phyloP scores from a whole-genome alignment of 306 rosid genomes.

The Malus sylvestris region DNA sequence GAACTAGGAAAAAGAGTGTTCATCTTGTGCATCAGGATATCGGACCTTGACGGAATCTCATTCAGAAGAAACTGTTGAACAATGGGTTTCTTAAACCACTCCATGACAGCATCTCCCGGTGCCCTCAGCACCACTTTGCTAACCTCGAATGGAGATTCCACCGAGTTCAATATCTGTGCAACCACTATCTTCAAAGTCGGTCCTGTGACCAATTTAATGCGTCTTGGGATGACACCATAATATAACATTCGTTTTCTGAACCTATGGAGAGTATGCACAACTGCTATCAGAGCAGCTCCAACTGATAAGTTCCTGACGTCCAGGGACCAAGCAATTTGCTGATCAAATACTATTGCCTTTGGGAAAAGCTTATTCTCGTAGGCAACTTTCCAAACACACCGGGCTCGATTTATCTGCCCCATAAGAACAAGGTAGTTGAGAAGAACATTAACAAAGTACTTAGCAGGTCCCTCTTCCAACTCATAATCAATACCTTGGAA shows the following conservation, averaged over 20 bases:
- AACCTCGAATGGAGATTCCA: slow-evolving; percentile 94
- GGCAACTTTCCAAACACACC: slow-evolving; percentile 92
- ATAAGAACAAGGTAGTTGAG: slow-evolving; percentile 89
- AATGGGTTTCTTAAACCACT: slow-evolving; percentile 92
- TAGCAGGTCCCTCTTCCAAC: slow-evolving; percentile 89
- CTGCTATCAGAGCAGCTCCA: slow-evolving; percentile 86
- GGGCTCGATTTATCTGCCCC: slow-evolving; percentile 94
- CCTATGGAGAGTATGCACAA: slow-evolving; percentile 87
- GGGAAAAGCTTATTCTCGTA: slow-evolving; percentile 97
- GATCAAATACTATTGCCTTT: slow-evolving; percentile 88
- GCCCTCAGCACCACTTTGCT: slow-evolving; percentile 94
- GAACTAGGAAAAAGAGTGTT: slow-evolving; percentile 90
- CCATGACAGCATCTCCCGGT: slow-evolving; percentile 90
- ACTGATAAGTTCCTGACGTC: slow-evolving; percentile 91
- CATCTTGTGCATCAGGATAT: slow-evolving; percentile 85
- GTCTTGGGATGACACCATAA: slow-evolving; percentile 78
- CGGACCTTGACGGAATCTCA: slow-evolving; percentile 78
- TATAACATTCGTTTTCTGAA: slow-evolving; percentile 95
- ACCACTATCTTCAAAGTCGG: slow-evolving; percentile 81
- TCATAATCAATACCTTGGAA: slow-evolving; percentile 85
- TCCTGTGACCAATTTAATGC: slow-evolving; percentile 86
- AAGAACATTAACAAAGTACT: slow-evolving; percentile 85
- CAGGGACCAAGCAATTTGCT: slow-evolving; percentile 97
- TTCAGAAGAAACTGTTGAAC: slow-evolving; percentile 95
- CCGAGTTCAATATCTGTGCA: slow-evolving; percentile 79